Base-by-base conservation (phyloP, 345 rosid genomes). In the Brassica carinata region DNA sequence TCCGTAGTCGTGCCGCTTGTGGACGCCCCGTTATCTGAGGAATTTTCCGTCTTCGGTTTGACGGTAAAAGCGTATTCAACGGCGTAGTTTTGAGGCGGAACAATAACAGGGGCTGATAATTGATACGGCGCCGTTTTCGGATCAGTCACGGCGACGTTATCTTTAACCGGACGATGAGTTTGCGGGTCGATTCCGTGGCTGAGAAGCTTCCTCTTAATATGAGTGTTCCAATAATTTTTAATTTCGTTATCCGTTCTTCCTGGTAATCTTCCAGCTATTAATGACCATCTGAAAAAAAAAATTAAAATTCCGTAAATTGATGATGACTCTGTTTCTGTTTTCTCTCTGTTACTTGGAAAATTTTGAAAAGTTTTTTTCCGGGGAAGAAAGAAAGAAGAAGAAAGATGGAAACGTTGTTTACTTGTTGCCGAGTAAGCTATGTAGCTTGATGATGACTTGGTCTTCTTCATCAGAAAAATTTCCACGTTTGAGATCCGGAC, bases 401-500 rank as follows among this genome's bases (percentile, higher is more conserved):
- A 27, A 5, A 34, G 38, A 13, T 27, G 14, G 6, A 26, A 33
- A 57, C 18, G 5, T 4, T 62, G 43, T 83, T 1, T 76, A 88
- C 97, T 92, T 92, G 92, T 92, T 92, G n/a, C 97, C 97, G 23
- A 91, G 90, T 19, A 91, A 74, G 79, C 83, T 80, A 79, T 95
- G 99, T 63, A 95, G 94, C 29, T 91, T 87, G 84, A 95, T 86
- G 58, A 92, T 88, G 77, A 51, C 18, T 67, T 91, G 87, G 61
- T 91, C 84, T 75, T 95, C 98, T 72, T 95, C 98, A 30, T 34
- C 64, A 19, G 91, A 87, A 29, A 95, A 92, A 8, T 65, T 86
- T 0, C 99, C 97, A 81, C 98, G 84, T 82, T 91, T 95, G 15
- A 95, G 92, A 84, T 95, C 99, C 7, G 98, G 99, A 72, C 99